Percentiles rank a stretch among this genome's conserved stretches.
phyloP scores from a whole-genome alignment of 108 stramenopile species.

The Cyclotella cryptica region DNA sequence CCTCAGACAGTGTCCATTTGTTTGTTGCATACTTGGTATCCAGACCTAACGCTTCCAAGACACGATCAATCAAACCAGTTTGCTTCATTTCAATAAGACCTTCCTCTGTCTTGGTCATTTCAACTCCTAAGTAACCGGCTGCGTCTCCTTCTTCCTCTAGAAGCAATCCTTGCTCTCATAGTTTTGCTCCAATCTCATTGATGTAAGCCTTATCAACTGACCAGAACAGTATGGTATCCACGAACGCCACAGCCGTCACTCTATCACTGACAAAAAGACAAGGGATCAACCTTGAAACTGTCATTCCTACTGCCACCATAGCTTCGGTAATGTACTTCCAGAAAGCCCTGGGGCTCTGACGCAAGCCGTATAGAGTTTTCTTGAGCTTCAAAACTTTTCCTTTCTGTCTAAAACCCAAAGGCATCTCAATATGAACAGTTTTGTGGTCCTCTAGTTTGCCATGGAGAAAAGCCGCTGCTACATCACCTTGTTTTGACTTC shows the following conservation, averaged over 20 bases:
- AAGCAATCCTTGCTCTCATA: slow-evolving; percentile 10
- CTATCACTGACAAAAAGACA: not conserved
- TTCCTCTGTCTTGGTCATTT: slow-evolving; percentile 21
- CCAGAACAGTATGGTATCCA: not conserved
- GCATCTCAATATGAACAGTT: not conserved
- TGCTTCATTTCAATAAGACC: slow-evolving; percentile 24
- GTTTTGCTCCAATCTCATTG: not conserved
- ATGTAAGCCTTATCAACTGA: not conserved
- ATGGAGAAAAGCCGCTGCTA: not conserved
- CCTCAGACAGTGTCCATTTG: slow-evolving; percentile 38
- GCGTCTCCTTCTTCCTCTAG: slow-evolving; percentile 47
- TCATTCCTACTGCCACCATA: not conserved
- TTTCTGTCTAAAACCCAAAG: not conserved
- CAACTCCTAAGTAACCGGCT: slow-evolving; percentile 55
- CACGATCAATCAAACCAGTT: slow-evolving; percentile 9
- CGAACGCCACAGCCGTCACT: not conserved
- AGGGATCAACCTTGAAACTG: not conserved
- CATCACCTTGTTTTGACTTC: slow-evolving; percentile 3
- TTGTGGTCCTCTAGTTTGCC: not conserved
- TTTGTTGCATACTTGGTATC: slow-evolving; percentile 27
- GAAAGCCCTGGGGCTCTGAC: not conserved
- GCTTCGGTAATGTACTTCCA: not conserved
- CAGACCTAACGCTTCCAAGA: slow-evolving; percentile 9
- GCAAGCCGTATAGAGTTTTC: not conserved
- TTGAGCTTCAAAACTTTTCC: slow-evolving; percentile 4